These are phyloP conservation scores for Hypericum androsaemum DNA, from an alignment of 345 rosid genomes.

Conservation along the genomic window DNA sequence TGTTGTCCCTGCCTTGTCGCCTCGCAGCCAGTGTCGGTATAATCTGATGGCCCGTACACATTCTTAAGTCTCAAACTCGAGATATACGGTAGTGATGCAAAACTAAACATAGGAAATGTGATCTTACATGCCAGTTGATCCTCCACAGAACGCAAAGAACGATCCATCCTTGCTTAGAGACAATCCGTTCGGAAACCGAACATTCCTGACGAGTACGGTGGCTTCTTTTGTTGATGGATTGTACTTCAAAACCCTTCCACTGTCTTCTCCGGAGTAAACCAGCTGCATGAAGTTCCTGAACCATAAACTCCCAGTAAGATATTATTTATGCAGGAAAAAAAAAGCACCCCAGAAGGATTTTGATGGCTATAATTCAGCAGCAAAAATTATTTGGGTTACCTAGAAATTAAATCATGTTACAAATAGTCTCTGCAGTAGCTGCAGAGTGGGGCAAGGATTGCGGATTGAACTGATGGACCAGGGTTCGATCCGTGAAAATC, in stretches of 20 bases:
- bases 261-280: slow-evolving; percentile 55
- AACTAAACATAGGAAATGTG: neutral
- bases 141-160: slow-evolving; percentile 66
- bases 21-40: slow-evolving; percentile 74
- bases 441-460: too few relatives aligned
- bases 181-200: slow-evolving; percentile 81
- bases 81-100: too few relatives aligned
- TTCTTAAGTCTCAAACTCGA: too few relatives aligned
- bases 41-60: slow-evolving; percentile 25
- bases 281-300: slow-evolving; percentile 87
- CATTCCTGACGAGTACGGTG: slow-evolving; percentile 50
- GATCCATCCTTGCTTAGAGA: slow-evolving; percentile 84
- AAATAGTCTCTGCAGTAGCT: too few relatives aligned
- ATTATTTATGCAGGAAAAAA: too few relatives aligned
- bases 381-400: too few relatives aligned
- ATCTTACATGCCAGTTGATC: slow-evolving; percentile 51
- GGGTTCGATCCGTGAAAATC: too few relatives aligned
- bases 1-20: slow-evolving; percentile 65
- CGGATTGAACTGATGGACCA: too few relatives aligned
- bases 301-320: neutral
- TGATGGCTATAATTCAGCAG: too few relatives aligned
- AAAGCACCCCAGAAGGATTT: too few relatives aligned
- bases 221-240: slow-evolving; percentile 56
- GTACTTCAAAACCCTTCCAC: slow-evolving; percentile 73
- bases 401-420: too few relatives aligned